phyloP scores from a whole-genome alignment of 2,329 filamentous ascomycete species.

The Nakataea oryzae region DNA sequence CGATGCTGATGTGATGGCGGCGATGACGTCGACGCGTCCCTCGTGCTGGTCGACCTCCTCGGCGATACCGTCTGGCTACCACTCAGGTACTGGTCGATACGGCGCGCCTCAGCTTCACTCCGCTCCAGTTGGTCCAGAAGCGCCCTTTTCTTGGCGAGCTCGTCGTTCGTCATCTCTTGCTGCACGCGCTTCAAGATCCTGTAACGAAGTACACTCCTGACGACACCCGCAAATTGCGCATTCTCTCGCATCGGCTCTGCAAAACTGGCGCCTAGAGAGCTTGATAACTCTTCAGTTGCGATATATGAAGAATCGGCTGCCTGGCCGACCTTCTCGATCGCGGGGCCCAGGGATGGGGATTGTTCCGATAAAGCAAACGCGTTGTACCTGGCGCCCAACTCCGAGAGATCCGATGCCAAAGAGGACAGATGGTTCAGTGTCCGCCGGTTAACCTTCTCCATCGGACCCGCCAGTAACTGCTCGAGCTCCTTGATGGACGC shows the following conservation, averaged over 20 bases:
- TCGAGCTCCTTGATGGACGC: conserved; percentile 87
- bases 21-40: conserved; percentile 31
- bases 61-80: conserved; percentile 54
- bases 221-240: conserved; percentile 92
- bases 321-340: conserved; percentile 90
- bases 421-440: conserved; percentile 78
- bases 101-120: conserved; percentile 83
- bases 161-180: conserved; percentile 93
- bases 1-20: conserved; percentile 25
- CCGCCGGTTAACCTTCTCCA: conserved; percentile 92
- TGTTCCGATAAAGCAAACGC: conserved; percentile 93
- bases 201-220: conserved; percentile 79
- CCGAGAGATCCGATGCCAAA: conserved; percentile 77
- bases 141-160: conserved; percentile 75
- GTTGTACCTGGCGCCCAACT: conserved; percentile 92
- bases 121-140: conserved; percentile 83
- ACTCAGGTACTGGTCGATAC: conserved; percentile 87
- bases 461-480: conserved; percentile 75
- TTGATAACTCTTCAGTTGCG: conserved; percentile 83
- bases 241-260: conserved; percentile 97
- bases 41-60: conserved; percentile 53
- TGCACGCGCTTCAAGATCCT: conserved; percentile 89
- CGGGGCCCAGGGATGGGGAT: conserved; percentile 75
- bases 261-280: conserved; percentile 82
- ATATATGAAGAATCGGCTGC: conserved; percentile 95